These are phyloP conservation scores for Peribolospora kevripleyi DNA, from an alignment of 768 basidiomycete species.

Conservation along the genomic window DNA sequence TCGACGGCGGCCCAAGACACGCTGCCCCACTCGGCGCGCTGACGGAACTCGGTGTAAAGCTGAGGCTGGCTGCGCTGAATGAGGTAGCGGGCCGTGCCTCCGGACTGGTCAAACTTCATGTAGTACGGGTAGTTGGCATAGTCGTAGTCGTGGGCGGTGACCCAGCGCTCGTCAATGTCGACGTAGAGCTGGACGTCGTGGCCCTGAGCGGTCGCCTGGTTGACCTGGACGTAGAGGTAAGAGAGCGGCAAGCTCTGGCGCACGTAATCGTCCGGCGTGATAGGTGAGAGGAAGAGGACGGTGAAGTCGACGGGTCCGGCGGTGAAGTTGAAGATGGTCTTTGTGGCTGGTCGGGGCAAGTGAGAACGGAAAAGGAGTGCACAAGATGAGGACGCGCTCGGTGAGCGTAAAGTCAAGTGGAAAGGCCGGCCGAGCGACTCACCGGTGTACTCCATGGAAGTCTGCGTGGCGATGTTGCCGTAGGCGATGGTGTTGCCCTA, in stretches of 20 bases:
- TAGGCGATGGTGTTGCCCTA: not conserved
- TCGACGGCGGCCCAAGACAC: slow-evolving; percentile 1
- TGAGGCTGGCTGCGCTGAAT: not conserved
- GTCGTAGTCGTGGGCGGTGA: slow-evolving; percentile 6
- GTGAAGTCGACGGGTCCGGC: slow-evolving; percentile 13
- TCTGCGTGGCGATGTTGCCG: not conserved
- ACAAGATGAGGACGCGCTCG: no score
- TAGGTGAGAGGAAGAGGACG: slow-evolving; percentile 15
- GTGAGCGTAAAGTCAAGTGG: no score
- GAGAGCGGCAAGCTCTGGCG: slow-evolving; percentile 11
- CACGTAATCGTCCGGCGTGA: slow-evolving; percentile 9
- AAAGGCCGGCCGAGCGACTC: no score
- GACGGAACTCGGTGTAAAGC: not conserved
- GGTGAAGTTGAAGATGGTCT: slow-evolving; percentile 5
- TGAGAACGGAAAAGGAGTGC: no score
- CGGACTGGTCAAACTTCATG: no score
- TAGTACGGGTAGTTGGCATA: not conserved
- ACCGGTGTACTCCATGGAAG: slow-evolving; percentile 2
- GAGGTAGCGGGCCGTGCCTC: not conserved
- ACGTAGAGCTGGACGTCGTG: slow-evolving; percentile 7
- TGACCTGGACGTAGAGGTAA: slow-evolving; percentile 6
- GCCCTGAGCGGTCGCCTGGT: not conserved
- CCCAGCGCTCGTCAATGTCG: slow-evolving; percentile 6
- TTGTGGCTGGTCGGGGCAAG: not conserved
- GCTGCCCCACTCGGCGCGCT: slow-evolving; percentile 6